These are phyloP conservation scores for Suhomyces taliae DNA, from an alignment of 1,139 yeast genomes.

Conservation along the genomic window DNA sequence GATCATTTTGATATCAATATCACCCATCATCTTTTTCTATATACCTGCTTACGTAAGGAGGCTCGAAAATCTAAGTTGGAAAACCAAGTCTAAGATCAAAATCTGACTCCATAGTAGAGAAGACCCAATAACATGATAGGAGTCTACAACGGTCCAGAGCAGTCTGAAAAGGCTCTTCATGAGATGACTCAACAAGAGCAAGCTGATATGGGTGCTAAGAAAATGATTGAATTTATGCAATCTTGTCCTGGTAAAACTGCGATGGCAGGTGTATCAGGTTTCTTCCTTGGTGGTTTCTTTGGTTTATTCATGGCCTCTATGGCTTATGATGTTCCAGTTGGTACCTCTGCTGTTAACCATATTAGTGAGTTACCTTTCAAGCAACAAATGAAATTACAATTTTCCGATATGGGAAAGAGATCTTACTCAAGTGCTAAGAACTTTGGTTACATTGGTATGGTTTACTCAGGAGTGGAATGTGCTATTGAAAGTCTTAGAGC, in stretches of 20 bases:
- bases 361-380: conserved; percentile 84
- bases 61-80: neutral
- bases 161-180: conserved; percentile 43
- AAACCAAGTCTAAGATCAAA: neutral
- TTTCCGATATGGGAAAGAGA: conserved; percentile 87
- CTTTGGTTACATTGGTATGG: conserved; percentile 92
- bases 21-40: too few relatives aligned
- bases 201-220: conserved; percentile 87
- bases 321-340: conserved; percentile 82
- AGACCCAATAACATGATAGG: conserved; percentile 19
- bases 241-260: conserved; percentile 95
- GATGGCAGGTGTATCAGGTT: conserved; percentile 93
- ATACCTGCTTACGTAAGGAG: conserved; percentile 4
- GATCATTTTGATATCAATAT: neutral
- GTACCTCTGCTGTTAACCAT: conserved; percentile 51
- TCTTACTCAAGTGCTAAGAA: conserved; percentile 87
- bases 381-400: conserved; percentile 91
- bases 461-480: conserved; percentile 94
- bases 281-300: conserved; percentile 92
- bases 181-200: conserved; percentile 91
- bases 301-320: conserved; percentile 96
- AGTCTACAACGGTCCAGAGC: conserved; percentile 25
- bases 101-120: neutral
- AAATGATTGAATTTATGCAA: conserved; percentile 80
- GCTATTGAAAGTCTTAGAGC: conserved; percentile 84